A percentile compares a stretch with the other conserved stretches of the same genome.
Evolutionary conservation across 495 filamentous ascomycete species (phyloP).

Genomic region (Aspergillus heteromorphus): DNA sequence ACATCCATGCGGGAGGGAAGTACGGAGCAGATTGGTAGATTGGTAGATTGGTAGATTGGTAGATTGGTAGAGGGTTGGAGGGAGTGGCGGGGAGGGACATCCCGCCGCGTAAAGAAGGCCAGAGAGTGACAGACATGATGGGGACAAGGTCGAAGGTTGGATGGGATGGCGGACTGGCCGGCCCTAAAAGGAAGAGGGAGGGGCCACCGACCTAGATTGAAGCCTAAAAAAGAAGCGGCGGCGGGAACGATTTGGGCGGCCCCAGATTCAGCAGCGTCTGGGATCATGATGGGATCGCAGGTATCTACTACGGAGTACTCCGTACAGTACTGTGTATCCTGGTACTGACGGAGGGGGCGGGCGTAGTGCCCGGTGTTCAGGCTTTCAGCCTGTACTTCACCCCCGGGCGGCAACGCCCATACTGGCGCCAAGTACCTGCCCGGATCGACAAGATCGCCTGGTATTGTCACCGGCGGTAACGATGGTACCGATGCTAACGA

Average conservation of each 20-base stretch:
- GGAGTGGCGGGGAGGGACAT: no score
- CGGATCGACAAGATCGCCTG: slow-evolving; percentile 17
- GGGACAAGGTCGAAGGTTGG: background rate
- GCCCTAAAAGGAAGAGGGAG: slow-evolving; percentile 1
- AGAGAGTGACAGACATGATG: background rate
- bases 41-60: no score
- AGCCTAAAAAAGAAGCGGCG: slow-evolving; percentile 14
- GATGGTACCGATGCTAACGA: slow-evolving; percentile 1
- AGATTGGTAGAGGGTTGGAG: no score
- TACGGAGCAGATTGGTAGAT: background rate
- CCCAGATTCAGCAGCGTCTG: slow-evolving; percentile 3
- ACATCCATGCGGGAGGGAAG: background rate
- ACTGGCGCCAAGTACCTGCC: slow-evolving; percentile 11
- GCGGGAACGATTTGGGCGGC: slow-evolving; percentile 11
- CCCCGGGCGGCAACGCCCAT: slow-evolving; percentile 1
- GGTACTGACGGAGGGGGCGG: background rate
- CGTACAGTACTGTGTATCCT: slow-evolving; percentile 1
- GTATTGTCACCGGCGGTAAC: slow-evolving; percentile 15
- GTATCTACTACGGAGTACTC: no score
- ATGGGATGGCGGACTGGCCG: background rate
- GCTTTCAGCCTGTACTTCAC: no score
- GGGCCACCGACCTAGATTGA: slow-evolving; percentile 5
- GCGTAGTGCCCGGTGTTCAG: no score
- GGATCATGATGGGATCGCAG: background rate
- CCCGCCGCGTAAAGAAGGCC: background rate